These are phyloP conservation scores for Forsythia suspensa DNA, from an alignment of 257 asterid species.

Conservation along the genomic window DNA sequence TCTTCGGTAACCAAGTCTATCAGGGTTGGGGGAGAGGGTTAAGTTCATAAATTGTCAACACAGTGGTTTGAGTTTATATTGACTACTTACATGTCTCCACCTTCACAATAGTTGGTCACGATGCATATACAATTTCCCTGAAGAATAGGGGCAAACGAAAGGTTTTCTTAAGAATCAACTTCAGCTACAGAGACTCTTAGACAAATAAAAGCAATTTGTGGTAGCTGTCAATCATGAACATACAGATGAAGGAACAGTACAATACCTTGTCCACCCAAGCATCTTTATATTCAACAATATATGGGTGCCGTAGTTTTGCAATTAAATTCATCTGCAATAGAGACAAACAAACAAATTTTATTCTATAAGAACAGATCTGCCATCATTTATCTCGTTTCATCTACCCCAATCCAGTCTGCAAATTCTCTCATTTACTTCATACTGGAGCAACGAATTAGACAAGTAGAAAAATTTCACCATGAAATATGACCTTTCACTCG, in stretches of 20 bases:
- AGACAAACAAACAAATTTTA: constrained; percentile 7
- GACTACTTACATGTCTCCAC: constrained; percentile 85
- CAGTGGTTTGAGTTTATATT: neutral
- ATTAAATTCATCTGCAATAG: constrained; percentile 69
- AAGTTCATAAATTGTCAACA: too few species aligned
- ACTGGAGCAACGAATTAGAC: neutral
- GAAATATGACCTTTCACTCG: neutral
- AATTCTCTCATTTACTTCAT: neutral
- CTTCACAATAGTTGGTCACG: constrained; percentile 79
- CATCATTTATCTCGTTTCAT: neutral
- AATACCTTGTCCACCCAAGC: constrained; percentile 95
- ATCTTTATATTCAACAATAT: constrained; percentile 79
- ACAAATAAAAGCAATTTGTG: constrained; percentile 1
- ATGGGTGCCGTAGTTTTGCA: constrained; percentile 73
- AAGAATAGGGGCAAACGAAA: constrained; percentile 22
- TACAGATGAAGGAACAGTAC: neutral
- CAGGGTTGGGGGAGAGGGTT: too few species aligned
- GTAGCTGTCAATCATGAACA: constrained; percentile 12
- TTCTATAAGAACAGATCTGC: neutral
- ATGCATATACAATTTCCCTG: constrained; percentile 78
- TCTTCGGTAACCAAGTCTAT: too few species aligned
- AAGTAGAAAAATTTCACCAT: neutral
- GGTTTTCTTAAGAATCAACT: constrained; percentile 20
- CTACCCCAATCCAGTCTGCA: neutral
- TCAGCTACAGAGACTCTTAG: constrained; percentile 4